phyloP scores from a whole-genome alignment of 805 yeast species.

The Teunomyces atbi region DNA sequence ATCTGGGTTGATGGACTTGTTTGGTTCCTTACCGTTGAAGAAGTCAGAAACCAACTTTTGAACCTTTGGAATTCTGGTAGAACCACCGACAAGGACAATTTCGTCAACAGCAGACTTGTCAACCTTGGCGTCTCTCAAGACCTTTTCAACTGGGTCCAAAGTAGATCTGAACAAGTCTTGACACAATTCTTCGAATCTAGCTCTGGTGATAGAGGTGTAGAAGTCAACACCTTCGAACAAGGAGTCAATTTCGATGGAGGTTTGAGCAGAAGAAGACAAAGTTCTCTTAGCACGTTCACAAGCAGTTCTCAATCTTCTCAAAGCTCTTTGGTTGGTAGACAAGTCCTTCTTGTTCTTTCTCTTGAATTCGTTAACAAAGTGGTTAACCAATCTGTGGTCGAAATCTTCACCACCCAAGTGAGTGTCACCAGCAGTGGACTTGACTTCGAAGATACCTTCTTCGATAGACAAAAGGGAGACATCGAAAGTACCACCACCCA shows the following conservation, averaged over 20 bases:
- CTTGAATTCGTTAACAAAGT: constrained; percentile 93
- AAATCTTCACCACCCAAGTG: constrained; percentile 98
- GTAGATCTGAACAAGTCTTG: constrained; percentile 92
- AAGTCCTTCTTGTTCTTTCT: constrained; percentile 96
- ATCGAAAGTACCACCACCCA: constrained; percentile 47
- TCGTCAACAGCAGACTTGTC: constrained; percentile 89
- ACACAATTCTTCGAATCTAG: constrained; percentile 96
- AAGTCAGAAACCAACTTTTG: constrained; percentile 94
- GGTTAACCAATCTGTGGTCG: constrained; percentile 93
- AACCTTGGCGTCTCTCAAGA: constrained; percentile 83
- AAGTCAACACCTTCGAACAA: constrained; percentile 93
- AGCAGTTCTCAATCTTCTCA: constrained; percentile 98
- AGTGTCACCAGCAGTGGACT: constrained; percentile 51
- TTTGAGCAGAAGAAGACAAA: constrained; percentile 91
- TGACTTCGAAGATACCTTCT: constrained; percentile 50
- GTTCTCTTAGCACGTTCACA: constrained; percentile 99
- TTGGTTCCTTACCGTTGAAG: constrained; percentile 97
- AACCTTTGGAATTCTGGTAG: constrained; percentile 96
- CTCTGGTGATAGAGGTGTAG: constrained; percentile 95
- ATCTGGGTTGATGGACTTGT: constrained; percentile 95
- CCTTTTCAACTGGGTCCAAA: constrained; percentile 93
- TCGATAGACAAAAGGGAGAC: constrained; percentile 47
- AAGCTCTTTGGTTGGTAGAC: constrained; percentile 90
- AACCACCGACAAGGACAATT: constrained; percentile 95
- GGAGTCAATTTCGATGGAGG: constrained; percentile 93